Conservation (phyloP, 768 basidiomycete species). For the Lactarius indigo region DNA sequence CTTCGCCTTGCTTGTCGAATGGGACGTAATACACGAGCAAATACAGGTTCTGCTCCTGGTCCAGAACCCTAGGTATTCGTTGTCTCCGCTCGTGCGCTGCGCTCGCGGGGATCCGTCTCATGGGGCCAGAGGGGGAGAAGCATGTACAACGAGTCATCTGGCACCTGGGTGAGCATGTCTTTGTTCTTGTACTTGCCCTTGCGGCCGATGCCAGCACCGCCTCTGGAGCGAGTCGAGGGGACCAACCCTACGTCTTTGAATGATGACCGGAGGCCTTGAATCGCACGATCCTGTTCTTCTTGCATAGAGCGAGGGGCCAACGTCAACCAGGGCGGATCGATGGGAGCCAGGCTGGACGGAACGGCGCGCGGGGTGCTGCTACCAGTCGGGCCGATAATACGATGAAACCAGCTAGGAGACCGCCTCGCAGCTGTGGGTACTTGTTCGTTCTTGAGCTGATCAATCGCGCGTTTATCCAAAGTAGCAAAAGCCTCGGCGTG, state of each 20-base stretch:
- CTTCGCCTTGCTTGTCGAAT: conserved; percentile 38
- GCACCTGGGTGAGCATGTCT: conserved; percentile 57
- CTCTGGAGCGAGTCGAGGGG: conserved; percentile 41
- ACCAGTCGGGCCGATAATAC: conserved; percentile 21
- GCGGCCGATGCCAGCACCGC: conserved; percentile 27
- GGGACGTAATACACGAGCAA: conserved; percentile 80
- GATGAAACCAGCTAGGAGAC: conserved; percentile 17
- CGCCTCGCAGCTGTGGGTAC: conserved; percentile 6
- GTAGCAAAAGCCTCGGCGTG: conserved; percentile 38
- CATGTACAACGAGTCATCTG: conserved; percentile 74
- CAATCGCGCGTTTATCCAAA: conserved; percentile 29
- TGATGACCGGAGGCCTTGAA: conserved; percentile 66
- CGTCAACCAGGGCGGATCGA: conserved; percentile 58
- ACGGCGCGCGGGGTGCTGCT: conserved; percentile 23
- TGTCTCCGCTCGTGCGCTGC: conserved; percentile 25
- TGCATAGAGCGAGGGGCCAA: conserved; percentile 60
- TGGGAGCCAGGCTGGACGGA: conserved; percentile 32
- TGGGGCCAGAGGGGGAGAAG: conserved; percentile 81
- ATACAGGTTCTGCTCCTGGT: conserved; percentile 58
- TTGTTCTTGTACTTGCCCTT: conserved; percentile 22
- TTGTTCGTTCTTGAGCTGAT: conserved; percentile 28
- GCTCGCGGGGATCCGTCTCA: conserved; percentile 53
- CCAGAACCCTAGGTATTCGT: conserved; percentile 31
- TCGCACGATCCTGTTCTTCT: conserved; percentile 65
- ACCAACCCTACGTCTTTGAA: conserved; percentile 80